Evolutionary conservation across 2,329 filamentous ascomycete genomes (phyloP), one percentile per base, ranked within the genome.

Genomic region (Trichoderma arundinaceum): DNA sequence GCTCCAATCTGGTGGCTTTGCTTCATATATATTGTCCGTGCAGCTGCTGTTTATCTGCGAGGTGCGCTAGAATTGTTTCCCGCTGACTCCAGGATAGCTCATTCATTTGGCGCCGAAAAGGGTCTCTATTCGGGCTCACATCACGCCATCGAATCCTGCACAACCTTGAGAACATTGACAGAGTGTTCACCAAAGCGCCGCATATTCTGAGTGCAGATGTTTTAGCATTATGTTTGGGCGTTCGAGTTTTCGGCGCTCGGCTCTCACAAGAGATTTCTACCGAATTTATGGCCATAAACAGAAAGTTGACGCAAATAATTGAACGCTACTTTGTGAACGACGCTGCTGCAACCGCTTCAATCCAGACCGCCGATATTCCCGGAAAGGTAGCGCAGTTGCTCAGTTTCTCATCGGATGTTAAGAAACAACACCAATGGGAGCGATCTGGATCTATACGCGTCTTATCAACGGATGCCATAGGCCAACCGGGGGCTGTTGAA

Each of bases 261-360:
- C 61, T 70, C 28, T 57, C 64, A 1, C 58, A 58, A 4, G 53
- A 68, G 4, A 13, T 44, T 9, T 7, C n/a, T 22, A 7, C 39
- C 4, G 8, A 46, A 1, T 65, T 65, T 35, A 10, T 19, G 13
- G 33, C n/a, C 13, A 33, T 68, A 4, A 67, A 22, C 22, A 52
- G 9, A 2, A 70, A 71, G 22, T 39, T 71, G 10, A 19, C 61
- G 1, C 41, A 57, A 19, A 56, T 68, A 1, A 43, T 72, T 13
- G 71, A 72, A 15, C 65, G 67, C 7, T 35, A 58, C 0, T 71
- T 72, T n/a, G 61, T 72, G 1, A 72, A 72, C 19, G 69, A 72
- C 13, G 56, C 58, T 12, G 58, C 68, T 12, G 66, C 71, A 5
- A 69, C 71, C 7, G 68, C 69, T 4, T 58, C 68, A 8, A 66